Base-by-base conservation (phyloP, 352 stramenopile genomes). In the Phytophthora pseudosyringae region DNA sequence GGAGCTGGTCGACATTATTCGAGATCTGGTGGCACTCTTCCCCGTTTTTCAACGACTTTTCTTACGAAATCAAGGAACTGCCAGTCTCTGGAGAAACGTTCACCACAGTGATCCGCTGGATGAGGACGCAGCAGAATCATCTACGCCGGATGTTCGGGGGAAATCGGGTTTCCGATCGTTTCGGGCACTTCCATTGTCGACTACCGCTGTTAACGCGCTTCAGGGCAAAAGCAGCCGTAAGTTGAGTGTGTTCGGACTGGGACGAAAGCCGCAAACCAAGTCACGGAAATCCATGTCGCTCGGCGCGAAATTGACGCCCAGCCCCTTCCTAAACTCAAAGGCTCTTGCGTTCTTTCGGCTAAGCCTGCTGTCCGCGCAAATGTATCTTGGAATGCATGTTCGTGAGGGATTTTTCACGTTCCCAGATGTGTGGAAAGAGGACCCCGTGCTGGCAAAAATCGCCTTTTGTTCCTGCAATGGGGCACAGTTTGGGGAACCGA, bases 21-120 rank as follows among this genome's bases (percentile, higher is more conserved):
- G 76, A 8, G 78, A 85, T 44, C 54, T 90, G 5, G 55, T 72
- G 46, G 55, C 58, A 11, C 39, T 78, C 18, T 71, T 52, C 25
- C 64, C 64, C 0, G 44, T 68, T 10, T 90, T 90, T 31, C 63
- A 71, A 9, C 45, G 51, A 5, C 62, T 85, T 6, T 88, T 90
- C 39, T 28, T 83, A 12, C 76, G 71, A 49, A 74, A 81, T 10
- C 67, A 86, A 40, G 78, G 79, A 11, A 51, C 55, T 7, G 53
- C 32, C 4, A 31, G 77, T 25, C 61, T 90, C 8, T 90, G 81
- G 81, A 86, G 69, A n/a, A 77, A 73, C 9, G 56, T 83, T 35
- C 73, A 81, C 25, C 78, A 64, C 5, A 65, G 62, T 25, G 59
- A 75, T 15, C 21, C 21, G 21, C 21, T 43, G 11, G 51, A 64